These are phyloP conservation scores for Trifolium subterraneum DNA, from an alignment of 306 rosid genomes.

Conservation along the genomic window DNA sequence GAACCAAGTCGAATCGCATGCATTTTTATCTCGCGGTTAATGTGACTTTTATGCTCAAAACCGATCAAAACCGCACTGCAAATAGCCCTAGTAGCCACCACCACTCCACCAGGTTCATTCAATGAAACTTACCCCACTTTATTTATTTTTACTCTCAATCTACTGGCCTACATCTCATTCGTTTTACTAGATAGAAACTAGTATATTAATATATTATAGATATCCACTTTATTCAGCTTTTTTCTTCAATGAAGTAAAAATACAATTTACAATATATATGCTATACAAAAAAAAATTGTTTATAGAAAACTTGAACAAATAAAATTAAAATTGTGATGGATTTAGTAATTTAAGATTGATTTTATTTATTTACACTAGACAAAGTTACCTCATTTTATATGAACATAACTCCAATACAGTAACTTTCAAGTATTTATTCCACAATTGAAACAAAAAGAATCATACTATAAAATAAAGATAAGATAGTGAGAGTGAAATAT, in stretches of 20 bases:
- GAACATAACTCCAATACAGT: constrained; percentile 11
- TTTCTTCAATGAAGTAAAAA: background rate
- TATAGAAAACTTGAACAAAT: background rate
- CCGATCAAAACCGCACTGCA: too few species aligned
- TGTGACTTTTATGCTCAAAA: too few species aligned
- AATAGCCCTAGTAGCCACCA: too few species aligned
- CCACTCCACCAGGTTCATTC: background rate
- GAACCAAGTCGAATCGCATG: too few species aligned
- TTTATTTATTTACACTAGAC: background rate
- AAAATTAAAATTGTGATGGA: background rate
- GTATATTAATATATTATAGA: too few species aligned
- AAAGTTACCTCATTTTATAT: background rate
- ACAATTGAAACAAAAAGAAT: constrained; percentile 9
- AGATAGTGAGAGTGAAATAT: constrained; percentile 4
- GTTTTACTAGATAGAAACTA: too few species aligned
- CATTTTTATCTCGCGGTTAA: too few species aligned
- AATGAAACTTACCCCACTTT: background rate
- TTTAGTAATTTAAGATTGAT: constrained; percentile 17
- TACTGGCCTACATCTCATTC: too few species aligned
- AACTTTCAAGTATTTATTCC: constrained; percentile 1
- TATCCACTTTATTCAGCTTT: background rate
- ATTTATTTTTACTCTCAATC: background rate
- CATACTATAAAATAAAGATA: background rate
- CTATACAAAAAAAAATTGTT: too few species aligned
- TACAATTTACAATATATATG: background rate